Percentiles rank a stretch among this genome's conserved stretches.
Evolutionary conservation across 768 basidiomycete species (phyloP).

Genomic region (Myochromella boudieri): DNA sequence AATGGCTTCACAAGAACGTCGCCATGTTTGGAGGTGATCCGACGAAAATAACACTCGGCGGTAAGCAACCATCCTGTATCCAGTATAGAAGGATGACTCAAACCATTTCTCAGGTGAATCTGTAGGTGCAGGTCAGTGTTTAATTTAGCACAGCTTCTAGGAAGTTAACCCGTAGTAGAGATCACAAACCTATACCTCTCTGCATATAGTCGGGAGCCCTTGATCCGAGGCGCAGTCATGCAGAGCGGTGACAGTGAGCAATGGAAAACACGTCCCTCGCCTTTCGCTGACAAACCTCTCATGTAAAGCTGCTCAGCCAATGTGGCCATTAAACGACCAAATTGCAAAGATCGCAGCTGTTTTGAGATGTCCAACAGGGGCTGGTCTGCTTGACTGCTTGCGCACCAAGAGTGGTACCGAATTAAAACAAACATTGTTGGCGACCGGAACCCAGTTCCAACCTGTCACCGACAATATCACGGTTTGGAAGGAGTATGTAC

Average conservation of each 20-base stretch:
- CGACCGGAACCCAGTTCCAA: slow-evolving; percentile 31
- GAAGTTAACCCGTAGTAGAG: slow-evolving; percentile 16
- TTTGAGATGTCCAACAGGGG: slow-evolving; percentile 24
- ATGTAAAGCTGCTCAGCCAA: slow-evolving; percentile 29
- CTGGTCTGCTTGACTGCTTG: slow-evolving; percentile 28
- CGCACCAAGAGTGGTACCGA: slow-evolving; percentile 24
- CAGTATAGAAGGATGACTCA: background rate
- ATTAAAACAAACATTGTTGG: slow-evolving; percentile 22
- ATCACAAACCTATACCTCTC: slow-evolving; percentile 35
- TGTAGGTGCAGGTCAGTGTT: slow-evolving; percentile 28
- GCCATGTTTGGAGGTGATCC: slow-evolving; percentile 45
- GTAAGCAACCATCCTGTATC: slow-evolving; percentile 16
- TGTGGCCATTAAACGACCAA: slow-evolving; percentile 31
- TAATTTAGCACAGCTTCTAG: background rate
- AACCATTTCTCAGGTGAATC: slow-evolving; percentile 26
- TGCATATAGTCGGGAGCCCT: slow-evolving; percentile 24
- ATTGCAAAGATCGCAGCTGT: slow-evolving; percentile 26
- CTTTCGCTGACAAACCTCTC: background rate
- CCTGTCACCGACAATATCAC: slow-evolving; percentile 33
- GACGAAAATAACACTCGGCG: slow-evolving; percentile 42
- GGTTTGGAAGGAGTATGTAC: slow-evolving; percentile 30
- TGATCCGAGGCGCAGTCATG: slow-evolving; percentile 34
- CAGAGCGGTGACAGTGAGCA: slow-evolving; percentile 32
- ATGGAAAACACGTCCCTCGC: background rate
- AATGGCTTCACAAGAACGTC: slow-evolving; percentile 44